Evolutionary conservation across 352 stramenopile species (phyloP), one percentile per base, ranked within the genome.

Genomic region (Globisporangium mamillatum): DNA sequence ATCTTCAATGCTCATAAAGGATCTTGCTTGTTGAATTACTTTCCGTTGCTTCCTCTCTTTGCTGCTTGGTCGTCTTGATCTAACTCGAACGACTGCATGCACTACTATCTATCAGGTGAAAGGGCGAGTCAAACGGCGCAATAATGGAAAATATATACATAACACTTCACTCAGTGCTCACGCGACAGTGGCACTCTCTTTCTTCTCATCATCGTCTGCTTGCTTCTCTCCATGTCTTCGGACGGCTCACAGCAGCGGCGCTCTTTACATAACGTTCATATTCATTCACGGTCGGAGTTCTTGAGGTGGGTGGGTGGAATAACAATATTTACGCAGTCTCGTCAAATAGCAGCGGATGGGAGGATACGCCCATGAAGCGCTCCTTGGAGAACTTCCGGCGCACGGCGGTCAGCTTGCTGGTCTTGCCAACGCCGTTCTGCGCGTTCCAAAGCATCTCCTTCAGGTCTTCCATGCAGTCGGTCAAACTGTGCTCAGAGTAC

Each of bases 301-400:
- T 61, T 54, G 29, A 52, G 24, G n/a, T 52, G 18, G 44, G 44
- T 52, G 34, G 18, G 34, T n/a, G 20, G 34, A 65, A 71, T 71
- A 71, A 71, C 50, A 67, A 67, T 63, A 71, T 63, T 74, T 81
- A 81, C 62, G 73, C 62, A 25, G 67, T 69, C 63, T 86, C 79
- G 53, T 75, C 76, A 66, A 93, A 82, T 52, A 67, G 68, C 14
- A 93, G 75, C 29, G 78, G 73, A 62, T 90, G 71, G n/a, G 78
- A 73, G n/a, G 84, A 77, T 27, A 95, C 88, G 73, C 70, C 69
- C 80, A 90, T 84, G 64, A 88, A 95, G 67, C 84, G 81, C 63
- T 94, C 83, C 69, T 93, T 95, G 68, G 79, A 75, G 67, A 96
- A 97, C 73, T 97, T 97, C 34, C 90, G 86, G 24, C 80, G 86